A percentile compares a stretch with the other conserved stretches of the same genome.
Conservation (phyloP, 495 filamentous ascomycete genomes). For the Aspergillus sparsus region DNA sequence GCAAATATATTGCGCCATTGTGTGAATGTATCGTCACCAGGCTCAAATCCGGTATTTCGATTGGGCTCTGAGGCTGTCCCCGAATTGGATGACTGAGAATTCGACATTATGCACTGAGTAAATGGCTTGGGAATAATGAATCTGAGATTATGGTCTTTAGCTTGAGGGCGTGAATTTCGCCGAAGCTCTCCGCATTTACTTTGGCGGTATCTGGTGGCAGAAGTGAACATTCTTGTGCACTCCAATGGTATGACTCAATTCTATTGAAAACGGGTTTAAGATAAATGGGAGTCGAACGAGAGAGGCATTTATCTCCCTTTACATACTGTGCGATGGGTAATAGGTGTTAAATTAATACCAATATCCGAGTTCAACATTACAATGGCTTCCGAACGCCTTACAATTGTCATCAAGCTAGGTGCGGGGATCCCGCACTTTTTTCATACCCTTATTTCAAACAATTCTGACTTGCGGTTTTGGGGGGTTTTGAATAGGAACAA, state of each 20-base stretch:
- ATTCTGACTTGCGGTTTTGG: slow-evolving; percentile 24
- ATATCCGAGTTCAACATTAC: slow-evolving; percentile 17
- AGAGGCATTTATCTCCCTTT: background rate
- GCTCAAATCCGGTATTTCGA: slow-evolving; percentile 41
- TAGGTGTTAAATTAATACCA: background rate
- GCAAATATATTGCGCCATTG: slow-evolving; percentile 81
- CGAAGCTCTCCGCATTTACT: slow-evolving; percentile 31
- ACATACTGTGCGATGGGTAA: background rate
- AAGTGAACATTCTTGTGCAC: slow-evolving; percentile 17
- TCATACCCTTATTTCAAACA: slow-evolving; percentile 3
- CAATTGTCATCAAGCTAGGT: slow-evolving; percentile 95
- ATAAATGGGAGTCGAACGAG: background rate
- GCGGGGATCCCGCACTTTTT: slow-evolving; percentile 35
- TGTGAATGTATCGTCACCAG: slow-evolving; percentile 62
- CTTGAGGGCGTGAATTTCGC: slow-evolving; percentile 20
- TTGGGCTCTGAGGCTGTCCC: slow-evolving; percentile 26
- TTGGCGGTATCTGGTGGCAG: slow-evolving; percentile 39
- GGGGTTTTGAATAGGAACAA: slow-evolving; percentile 66
- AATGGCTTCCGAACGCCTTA: slow-evolving; percentile 47
- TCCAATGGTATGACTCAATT: slow-evolving; percentile 15
- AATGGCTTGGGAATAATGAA: slow-evolving; percentile 2
- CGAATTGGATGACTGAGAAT: slow-evolving; percentile 31
- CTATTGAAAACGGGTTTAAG: slow-evolving; percentile 2
- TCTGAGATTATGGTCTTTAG: slow-evolving; percentile 1
- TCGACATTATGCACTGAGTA: slow-evolving; percentile 34